These are phyloP conservation scores for Lodderomyces parapsilosis DNA, from an alignment of 1,139 yeast genomes.

Conservation along the genomic window DNA sequence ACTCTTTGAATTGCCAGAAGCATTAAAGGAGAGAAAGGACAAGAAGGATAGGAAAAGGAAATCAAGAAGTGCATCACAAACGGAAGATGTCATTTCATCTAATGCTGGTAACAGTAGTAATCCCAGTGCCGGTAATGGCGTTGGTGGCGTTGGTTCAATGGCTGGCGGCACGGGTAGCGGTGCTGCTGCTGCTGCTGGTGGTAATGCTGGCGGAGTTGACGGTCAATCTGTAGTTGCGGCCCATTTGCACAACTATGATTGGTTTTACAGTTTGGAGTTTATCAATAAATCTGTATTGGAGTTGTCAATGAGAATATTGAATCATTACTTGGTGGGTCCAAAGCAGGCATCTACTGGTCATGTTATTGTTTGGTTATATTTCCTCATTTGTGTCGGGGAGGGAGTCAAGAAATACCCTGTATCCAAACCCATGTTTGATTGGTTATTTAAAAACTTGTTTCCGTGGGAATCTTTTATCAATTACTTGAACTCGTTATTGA, in stretches of 20 bases:
- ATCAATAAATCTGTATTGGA: constrained; percentile 66
- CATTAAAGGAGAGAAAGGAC: constrained; percentile 66
- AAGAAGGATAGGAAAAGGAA: constrained; percentile 66
- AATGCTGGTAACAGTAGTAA: constrained; percentile 12
- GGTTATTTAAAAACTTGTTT: constrained; percentile 52
- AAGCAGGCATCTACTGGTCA: constrained; percentile 69
- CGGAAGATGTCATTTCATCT: constrained; percentile 13
- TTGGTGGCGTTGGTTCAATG: neutral
- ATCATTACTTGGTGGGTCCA: constrained; percentile 68
- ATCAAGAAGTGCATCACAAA: constrained; percentile 28
- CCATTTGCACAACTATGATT: constrained; percentile 49
- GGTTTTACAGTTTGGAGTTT: constrained; percentile 57
- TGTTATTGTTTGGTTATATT: constrained; percentile 69
- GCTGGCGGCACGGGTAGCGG: neutral
- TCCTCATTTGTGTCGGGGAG: constrained; percentile 60
- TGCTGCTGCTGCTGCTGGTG: too few species aligned
- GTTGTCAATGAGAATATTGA: constrained; percentile 61
- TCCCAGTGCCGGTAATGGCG: constrained; percentile 1
- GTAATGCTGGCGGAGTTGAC: constrained; percentile 21
- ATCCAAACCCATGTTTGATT: constrained; percentile 50
- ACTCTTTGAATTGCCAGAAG: constrained; percentile 67
- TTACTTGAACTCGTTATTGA: constrained; percentile 55
- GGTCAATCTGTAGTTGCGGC: constrained; percentile 38
- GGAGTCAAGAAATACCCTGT: constrained; percentile 49
- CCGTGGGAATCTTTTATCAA: constrained; percentile 69